phyloP scores from a whole-genome alignment of 2,329 filamentous ascomycete species.

The Xylaria multiplex region DNA sequence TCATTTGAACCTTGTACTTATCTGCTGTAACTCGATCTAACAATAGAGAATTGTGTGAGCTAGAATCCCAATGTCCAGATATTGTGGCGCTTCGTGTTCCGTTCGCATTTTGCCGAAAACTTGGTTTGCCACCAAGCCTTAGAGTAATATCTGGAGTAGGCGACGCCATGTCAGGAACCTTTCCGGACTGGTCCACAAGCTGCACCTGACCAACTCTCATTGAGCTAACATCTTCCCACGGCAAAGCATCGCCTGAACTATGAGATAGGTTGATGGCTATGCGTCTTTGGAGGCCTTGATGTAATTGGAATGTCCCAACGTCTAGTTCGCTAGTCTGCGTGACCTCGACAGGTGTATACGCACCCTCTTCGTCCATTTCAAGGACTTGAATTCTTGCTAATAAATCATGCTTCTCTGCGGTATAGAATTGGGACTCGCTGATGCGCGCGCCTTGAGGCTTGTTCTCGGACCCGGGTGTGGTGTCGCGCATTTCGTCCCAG shows the following conservation, averaged over 20 bases:
- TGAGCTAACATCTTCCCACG: conserved; percentile 84
- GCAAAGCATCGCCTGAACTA: conserved; percentile 85
- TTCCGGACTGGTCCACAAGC: conserved; percentile 85
- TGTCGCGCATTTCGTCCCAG: conserved; percentile 98
- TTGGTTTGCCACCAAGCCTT: conserved; percentile 79
- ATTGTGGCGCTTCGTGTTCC: conserved; percentile 88
- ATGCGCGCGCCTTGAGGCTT: conserved; percentile 73
- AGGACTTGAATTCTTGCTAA: conserved; percentile 88
- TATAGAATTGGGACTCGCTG: conserved; percentile 90
- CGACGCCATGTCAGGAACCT: conserved; percentile 80
- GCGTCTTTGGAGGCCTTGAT: conserved; percentile 91
- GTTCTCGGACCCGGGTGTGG: conserved; percentile 67
- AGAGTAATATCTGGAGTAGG: conserved; percentile 79
- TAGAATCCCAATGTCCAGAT: conserved; percentile 96
- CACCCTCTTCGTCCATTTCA: conserved; percentile 89
- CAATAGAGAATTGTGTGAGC: conserved; percentile 87
- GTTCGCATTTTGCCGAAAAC: conserved; percentile 86
- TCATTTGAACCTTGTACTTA: conserved; percentile 89
- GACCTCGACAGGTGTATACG: conserved; percentile 92
- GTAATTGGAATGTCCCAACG: conserved; percentile 90
- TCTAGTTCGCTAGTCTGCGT: conserved; percentile 86
- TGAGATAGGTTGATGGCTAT: conserved; percentile 90
- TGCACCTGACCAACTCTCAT: conserved; percentile 84
- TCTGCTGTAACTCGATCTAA: conserved; percentile 95
- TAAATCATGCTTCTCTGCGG: conserved; percentile 92